Base-by-base conservation (phyloP, 73 alveolate species). In the Tetrahymena borealis region DNA sequence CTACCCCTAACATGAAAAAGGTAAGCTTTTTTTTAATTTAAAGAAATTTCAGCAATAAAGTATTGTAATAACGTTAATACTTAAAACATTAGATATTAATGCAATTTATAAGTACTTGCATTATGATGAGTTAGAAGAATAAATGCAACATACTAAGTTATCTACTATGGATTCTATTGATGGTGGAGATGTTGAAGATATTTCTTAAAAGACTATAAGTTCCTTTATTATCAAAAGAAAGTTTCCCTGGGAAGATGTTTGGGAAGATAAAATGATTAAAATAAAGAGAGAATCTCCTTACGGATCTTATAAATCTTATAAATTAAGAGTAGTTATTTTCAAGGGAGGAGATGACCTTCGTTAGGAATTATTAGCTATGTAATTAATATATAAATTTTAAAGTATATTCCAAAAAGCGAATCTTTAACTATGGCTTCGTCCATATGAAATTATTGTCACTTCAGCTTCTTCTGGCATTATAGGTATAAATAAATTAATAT, bases 281-380 rank as follows among this genome's bases (percentile, higher is more conserved):
- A 90, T 93, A 39, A 90, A 37, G 93, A 94, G 96, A 40, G 96
- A 90, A 94, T 95, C 93, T 77, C 91, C 39, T 91, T 95, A 42
- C 33, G 91, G 91, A 35, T 93, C 90, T 42, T 97, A 95, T 90
- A 95, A 96, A 38, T 92, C 99, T 78, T 97, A 95, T 93, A 97
- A 97, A 94, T 91, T 97, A 13, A 94, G 97, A 41, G 96, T 94
- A 33, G 94, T 97, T 78, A 94, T 97, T 42, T 96, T 97, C 2
- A 97, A 97, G 93, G 96, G 98, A 43, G 98, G 98, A 7, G 99
- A 97, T 92, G 99, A 97, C 94, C 94, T 97, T 32, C 91, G 99
- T 60, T 97, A 97, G 93, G 99, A 97, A 94, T 94, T 95, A 78
- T 96, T 97, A 36, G 99, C 99, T 13, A 97, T 97, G 91, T 96